Conservation (phyloP, 2,329 filamentous ascomycete species). For the Ophiocordyceps sinensis region DNA sequence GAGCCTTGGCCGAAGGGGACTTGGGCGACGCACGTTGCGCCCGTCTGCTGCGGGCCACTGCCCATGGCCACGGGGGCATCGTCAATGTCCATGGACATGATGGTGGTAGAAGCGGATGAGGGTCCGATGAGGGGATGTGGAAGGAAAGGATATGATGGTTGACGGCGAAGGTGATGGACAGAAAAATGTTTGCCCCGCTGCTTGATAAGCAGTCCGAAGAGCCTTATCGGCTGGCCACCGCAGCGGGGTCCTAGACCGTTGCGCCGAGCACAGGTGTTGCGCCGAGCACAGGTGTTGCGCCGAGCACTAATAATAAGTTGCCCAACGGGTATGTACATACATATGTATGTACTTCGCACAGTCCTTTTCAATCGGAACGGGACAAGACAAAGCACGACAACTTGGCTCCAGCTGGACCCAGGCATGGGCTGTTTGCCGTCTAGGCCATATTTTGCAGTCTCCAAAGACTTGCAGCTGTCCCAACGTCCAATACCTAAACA, state of each 20-base stretch:
- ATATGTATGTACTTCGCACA: too few species aligned
- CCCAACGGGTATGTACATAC: too few species aligned
- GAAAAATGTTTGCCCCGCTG: conserved; percentile 22
- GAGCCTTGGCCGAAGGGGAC: neutral
- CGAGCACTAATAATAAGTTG: too few species aligned
- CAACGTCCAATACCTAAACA: neutral
- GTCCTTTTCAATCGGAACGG: too few species aligned
- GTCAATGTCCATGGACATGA: conserved; percentile 30
- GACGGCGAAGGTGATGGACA: neutral
- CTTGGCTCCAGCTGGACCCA: too few species aligned
- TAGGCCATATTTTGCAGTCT: too few species aligned
- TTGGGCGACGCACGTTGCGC: conserved; percentile 23
- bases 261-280: too few species aligned
- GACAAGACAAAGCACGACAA: too few species aligned
- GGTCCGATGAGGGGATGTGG: neutral
- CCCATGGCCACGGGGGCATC: conserved; percentile 25
- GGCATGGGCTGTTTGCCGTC: too few species aligned
- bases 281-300: too few species aligned
- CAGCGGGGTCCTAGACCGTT: too few species aligned
- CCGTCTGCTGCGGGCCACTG: conserved; percentile 15
- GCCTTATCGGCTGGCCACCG: conserved; percentile 12
- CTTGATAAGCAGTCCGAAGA: conserved; percentile 19
- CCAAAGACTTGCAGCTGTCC: neutral
- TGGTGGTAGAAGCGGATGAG: neutral
- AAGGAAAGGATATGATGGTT: neutral